Evolutionary conservation across 495 filamentous ascomycete species (phyloP).

Genomic region (Daldinia decipiens): DNA sequence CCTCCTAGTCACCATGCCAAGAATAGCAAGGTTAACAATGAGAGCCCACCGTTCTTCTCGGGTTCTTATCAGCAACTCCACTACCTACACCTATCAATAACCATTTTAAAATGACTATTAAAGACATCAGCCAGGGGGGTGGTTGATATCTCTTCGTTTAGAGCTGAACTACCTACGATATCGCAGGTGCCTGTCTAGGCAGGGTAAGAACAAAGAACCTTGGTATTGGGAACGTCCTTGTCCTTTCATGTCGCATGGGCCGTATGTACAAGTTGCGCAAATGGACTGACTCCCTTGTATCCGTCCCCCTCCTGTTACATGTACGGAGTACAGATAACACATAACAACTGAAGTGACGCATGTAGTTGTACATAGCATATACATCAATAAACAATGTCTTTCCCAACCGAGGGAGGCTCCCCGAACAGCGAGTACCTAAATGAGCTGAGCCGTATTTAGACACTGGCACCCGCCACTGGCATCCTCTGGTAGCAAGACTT

Average conservation of each 20-base stretch:
- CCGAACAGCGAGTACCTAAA: slow-evolving; percentile 12
- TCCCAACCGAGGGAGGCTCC: slow-evolving; percentile 35
- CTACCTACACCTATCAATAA: slow-evolving; percentile 22
- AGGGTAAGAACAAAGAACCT: slow-evolving; percentile 27
- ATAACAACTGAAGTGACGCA: slow-evolving; percentile 18
- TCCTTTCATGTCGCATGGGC: slow-evolving; percentile 11
- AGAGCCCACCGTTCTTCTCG: slow-evolving; percentile 31
- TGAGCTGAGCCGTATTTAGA: slow-evolving; percentile 35
- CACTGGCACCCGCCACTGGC: slow-evolving; percentile 34
- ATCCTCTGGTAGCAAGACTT: slow-evolving; percentile 16
- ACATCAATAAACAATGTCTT: slow-evolving; percentile 6
- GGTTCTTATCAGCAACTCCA: slow-evolving; percentile 45
- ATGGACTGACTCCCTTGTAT: slow-evolving; percentile 15
- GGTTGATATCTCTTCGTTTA: slow-evolving; percentile 15
- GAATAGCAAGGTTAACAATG: slow-evolving; percentile 22
- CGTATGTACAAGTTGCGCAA: slow-evolving; percentile 14
- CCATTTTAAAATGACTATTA: slow-evolving; percentile 32
- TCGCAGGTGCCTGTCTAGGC: background rate
- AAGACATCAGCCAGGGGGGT: slow-evolving; percentile 7
- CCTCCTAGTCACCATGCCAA: slow-evolving; percentile 31
- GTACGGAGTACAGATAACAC: slow-evolving; percentile 22
- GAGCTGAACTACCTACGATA: no score
- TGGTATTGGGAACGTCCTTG: slow-evolving; percentile 27
- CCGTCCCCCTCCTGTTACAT: background rate
- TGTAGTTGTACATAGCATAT: slow-evolving; percentile 24